phyloP scores from a whole-genome alignment of 1,284 basidiomycete species.

The Marasmius tenuissimus region DNA sequence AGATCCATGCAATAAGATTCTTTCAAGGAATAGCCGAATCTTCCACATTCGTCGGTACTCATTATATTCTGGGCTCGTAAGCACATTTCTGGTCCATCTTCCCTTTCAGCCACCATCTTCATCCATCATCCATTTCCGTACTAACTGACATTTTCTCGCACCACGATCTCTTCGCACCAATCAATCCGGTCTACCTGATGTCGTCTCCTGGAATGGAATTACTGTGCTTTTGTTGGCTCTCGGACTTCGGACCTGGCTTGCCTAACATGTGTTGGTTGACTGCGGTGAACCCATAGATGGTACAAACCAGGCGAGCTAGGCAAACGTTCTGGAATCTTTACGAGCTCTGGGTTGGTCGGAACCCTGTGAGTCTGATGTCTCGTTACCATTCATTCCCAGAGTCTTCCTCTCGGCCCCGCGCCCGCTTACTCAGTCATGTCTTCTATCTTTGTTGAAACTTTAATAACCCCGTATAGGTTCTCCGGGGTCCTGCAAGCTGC shows the following conservation, averaged over 20 bases:
- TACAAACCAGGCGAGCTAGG: conserved; percentile 69
- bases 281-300: conserved; percentile 44
- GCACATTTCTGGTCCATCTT: conserved; percentile 18
- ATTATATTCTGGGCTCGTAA: conserved; percentile 70
- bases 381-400: too few species aligned
- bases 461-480: conserved; percentile 42
- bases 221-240: too few species aligned
- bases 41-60: conserved; percentile 75
- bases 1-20: conserved; percentile 75
- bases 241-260: too few species aligned
- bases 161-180: background rate
- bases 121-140: background rate
- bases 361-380: conserved; percentile 46
- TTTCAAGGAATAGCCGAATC: conserved; percentile 74
- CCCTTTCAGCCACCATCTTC: background rate
- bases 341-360: conserved; percentile 63
- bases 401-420: too few species aligned
- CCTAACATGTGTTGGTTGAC: background rate
- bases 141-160: background rate
- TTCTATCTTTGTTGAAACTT: background rate
- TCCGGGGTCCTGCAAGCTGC: conserved; percentile 71
- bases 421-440: too few species aligned
- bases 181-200: too few species aligned
- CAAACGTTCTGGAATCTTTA: conserved; percentile 72
- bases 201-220: too few species aligned